phyloP scores from a whole-genome alignment of 2,329 filamentous ascomycete genomes.

The Neurospora sp. region DNA sequence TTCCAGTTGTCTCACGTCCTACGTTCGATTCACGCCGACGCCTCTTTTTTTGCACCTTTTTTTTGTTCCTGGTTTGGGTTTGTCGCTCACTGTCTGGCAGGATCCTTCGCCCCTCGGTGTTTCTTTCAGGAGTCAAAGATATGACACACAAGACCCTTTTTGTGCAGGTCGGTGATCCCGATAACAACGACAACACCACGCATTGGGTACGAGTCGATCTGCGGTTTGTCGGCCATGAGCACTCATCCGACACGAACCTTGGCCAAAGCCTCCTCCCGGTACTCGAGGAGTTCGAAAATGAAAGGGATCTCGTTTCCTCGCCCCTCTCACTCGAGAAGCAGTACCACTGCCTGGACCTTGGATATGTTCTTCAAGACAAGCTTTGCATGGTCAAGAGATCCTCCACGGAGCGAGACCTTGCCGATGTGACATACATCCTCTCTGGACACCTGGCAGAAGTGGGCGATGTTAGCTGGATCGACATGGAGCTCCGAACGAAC shows the following conservation, averaged over 20 bases:
- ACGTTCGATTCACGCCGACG: neutral
- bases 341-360: neutral
- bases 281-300: neutral
- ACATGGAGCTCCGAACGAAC: neutral
- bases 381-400: neutral
- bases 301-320: neutral
- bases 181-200: neutral
- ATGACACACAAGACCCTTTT: neutral
- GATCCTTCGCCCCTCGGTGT: neutral
- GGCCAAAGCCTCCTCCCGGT: neutral
- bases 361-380: neutral
- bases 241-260: neutral
- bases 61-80: neutral
- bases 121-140: neutral
- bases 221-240: neutral
- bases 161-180: neutral
- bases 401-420: neutral
- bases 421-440: neutral
- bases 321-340: neutral
- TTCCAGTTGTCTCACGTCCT: neutral
- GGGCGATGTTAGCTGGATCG: neutral
- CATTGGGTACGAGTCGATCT: neutral
- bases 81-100: neutral
- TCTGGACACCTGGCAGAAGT: neutral
- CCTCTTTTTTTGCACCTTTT: neutral